Evolutionary conservation across 2,329 filamentous ascomycete species (phyloP), one percentile per base, ranked within the genome.

Genomic region (Exophiala sp.): DNA sequence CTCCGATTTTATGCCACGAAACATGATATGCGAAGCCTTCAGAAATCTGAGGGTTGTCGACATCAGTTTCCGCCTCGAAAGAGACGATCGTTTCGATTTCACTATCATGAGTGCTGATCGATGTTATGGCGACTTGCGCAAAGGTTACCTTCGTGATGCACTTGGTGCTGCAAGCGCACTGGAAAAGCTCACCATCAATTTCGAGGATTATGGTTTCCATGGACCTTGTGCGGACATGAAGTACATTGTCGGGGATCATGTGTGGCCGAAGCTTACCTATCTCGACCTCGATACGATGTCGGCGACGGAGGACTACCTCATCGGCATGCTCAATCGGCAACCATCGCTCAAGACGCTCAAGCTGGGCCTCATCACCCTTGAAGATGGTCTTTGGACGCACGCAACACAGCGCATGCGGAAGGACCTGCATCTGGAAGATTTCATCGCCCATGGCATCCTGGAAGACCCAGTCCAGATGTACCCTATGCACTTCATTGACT

Each of bases 211-310:
- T 40, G 59, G 59, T 32, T 61, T 51, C 47, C 54, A 49, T 20
- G 51, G 58, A 10, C 43, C 49, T 2, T 54, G 51, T 47, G 42
- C 47, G 18, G 44, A 43, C 40, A 40, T 60, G 16, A 34, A 54
- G 40, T 45, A 51, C 20, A 43, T 64, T 24, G 33, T 62, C 3
- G 56, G 55, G 8, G 39, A 54, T 3, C 47, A 45, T 35, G 16
- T 44, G 6, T 64, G 61, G 57, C 58, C 60, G 6, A 47, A 54
- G 3, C 55, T 64, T 14, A 41, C 10, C 5, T 40, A 34, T 11
- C 50, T 64, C 18, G 59, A 64, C 35, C 32, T 64, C 8, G 60
- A 64, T 32, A 61, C 52, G 50, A 50, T 64, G 52, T 50, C 58
- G 6, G 51, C 55, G 8, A 57, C 47, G 6, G 41, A 60, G 39